A percentile compares a stretch with the other conserved stretches of the same genome.
Conservation (phyloP, 345 rosid genomes). For the Populus tremula region DNA sequence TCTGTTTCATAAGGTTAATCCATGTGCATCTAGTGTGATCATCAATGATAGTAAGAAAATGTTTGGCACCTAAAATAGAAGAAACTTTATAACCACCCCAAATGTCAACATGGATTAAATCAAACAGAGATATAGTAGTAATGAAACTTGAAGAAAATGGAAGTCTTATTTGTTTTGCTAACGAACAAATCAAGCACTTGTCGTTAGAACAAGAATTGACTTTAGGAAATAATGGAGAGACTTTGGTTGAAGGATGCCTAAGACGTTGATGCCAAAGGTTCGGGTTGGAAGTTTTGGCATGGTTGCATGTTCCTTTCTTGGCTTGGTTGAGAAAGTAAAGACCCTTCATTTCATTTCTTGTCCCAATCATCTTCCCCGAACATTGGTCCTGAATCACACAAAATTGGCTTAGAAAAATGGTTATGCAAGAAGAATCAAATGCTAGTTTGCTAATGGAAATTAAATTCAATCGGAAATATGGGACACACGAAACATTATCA, state of each 20-base stretch:
- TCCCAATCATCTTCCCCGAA: slow-evolving; percentile 1
- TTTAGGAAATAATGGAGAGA: background rate
- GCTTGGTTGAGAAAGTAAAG: background rate
- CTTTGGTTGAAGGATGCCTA: background rate
- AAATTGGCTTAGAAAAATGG: background rate
- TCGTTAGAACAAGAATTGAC: background rate
- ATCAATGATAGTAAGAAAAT: too few species aligned
- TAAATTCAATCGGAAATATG: too few species aligned
- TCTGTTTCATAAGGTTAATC: too few species aligned
- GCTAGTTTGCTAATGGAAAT: too few species aligned
- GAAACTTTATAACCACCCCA: too few species aligned
- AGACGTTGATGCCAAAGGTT: background rate
- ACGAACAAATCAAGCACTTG: background rate
- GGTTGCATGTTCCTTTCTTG: background rate
- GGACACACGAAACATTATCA: too few species aligned
- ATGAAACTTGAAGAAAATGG: background rate
- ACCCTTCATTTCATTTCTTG: background rate
- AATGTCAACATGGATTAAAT: too few species aligned
- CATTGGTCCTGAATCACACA: background rate
- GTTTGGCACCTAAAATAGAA: too few species aligned
- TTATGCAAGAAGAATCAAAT: background rate
- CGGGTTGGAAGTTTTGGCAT: background rate
- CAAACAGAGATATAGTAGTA: background rate
- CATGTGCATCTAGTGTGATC: too few species aligned
- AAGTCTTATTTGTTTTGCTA: slow-evolving; percentile 1